These are phyloP conservation scores for Calocybe gambosa DNA, from an alignment of 1,284 basidiomycete genomes.

Conservation along the genomic window DNA sequence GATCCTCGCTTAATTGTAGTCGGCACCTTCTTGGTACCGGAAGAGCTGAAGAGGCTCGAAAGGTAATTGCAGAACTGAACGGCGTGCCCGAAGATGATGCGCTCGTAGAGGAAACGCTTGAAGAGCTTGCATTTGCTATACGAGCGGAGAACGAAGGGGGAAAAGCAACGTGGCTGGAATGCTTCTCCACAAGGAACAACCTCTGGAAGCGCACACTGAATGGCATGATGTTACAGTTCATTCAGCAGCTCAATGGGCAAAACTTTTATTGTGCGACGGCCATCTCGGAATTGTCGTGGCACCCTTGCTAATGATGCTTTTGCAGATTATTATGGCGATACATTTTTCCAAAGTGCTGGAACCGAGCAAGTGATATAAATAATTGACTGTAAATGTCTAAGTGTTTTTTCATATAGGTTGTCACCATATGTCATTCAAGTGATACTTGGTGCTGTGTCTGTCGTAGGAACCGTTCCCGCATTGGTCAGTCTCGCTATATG, in stretches of 20 bases:
- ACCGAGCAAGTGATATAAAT: slow-evolving; percentile 37
- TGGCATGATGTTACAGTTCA: slow-evolving; percentile 78
- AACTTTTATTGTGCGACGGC: slow-evolving; percentile 60
- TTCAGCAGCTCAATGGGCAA: slow-evolving; percentile 75
- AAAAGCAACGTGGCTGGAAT: slow-evolving; percentile 74
- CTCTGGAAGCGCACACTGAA: slow-evolving; percentile 70
- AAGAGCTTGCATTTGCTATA: slow-evolving; percentile 67
- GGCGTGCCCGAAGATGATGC: slow-evolving; percentile 54
- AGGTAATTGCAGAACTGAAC: slow-evolving; percentile 63
- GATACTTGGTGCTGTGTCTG: slow-evolving; percentile 65
- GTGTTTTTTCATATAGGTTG: slow-evolving; percentile 34
- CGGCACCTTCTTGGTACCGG: slow-evolving; percentile 57
- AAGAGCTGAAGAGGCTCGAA: slow-evolving; percentile 46
- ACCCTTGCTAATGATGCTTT: background rate
- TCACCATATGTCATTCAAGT: slow-evolving; percentile 69
- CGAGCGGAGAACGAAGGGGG: slow-evolving; percentile 69
- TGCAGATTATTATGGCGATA: slow-evolving; percentile 73
- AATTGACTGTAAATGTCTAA: background rate
- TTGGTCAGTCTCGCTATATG: slow-evolving; percentile 27
- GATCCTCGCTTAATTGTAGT: slow-evolving; percentile 24
- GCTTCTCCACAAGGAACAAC: slow-evolving; percentile 64
- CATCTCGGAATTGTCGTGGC: background rate
- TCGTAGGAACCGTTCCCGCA: slow-evolving; percentile 60
- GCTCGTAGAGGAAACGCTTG: slow-evolving; percentile 57
- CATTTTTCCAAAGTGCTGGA: slow-evolving; percentile 75